These are phyloP conservation scores for Physcomitrium patens DNA, from an alignment of 225 moss, liverwort and hornwort genomes.

Conservation along the genomic window DNA sequence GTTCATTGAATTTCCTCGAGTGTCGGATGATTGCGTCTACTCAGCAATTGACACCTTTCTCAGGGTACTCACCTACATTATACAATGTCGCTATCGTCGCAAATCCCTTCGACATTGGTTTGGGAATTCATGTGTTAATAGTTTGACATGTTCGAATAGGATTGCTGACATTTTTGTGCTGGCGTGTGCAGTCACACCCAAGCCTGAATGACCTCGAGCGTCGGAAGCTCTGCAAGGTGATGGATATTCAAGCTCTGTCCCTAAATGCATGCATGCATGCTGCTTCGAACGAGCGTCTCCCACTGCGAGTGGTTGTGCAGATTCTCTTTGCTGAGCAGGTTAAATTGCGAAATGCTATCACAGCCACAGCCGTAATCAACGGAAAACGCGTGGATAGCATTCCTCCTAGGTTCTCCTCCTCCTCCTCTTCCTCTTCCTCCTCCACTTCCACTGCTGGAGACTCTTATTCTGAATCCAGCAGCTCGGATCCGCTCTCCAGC, in stretches of 20 bases:
- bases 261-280: conserved; percentile 46
- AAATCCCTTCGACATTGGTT: background rate
- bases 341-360: conserved; percentile 34
- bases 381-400: conserved; percentile 30
- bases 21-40: conserved; percentile 76
- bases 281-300: conserved; percentile 39
- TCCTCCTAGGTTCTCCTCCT: conserved; percentile 26
- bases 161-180: background rate
- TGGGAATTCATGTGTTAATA: background rate
- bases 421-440: conserved; percentile 9
- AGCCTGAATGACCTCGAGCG: conserved; percentile 32
- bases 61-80: conserved; percentile 40
- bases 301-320: conserved; percentile 43
- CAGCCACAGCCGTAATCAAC: conserved; percentile 27
- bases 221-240: conserved; percentile 35
- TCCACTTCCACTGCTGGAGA: too few relatives aligned
- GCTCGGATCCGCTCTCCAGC: conserved; percentile 29
- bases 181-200: conserved; percentile 30
- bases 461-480: background rate
- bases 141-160: background rate
- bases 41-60: conserved; percentile 75
- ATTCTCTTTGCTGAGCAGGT: conserved; percentile 40
- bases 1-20: conserved; percentile 66
- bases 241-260: conserved; percentile 40
- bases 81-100: too few relatives aligned